Conservation (phyloP, 768 basidiomycete genomes). For the Podaxis sp. region DNA sequence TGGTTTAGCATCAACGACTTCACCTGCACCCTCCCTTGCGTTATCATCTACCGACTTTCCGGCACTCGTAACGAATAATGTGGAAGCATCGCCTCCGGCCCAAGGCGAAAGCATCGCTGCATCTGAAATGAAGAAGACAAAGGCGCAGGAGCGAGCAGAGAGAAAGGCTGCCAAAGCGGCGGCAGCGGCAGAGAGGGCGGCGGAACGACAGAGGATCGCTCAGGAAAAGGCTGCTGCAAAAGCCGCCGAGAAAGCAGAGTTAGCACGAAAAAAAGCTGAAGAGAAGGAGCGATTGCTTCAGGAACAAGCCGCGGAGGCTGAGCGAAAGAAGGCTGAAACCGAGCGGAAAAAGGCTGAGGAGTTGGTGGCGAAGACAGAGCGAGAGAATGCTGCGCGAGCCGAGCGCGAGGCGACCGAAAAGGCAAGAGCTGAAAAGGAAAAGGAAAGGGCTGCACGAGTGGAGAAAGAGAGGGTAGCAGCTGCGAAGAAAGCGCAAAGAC, state of each 20-base stretch:
- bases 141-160: slow-evolving; percentile 9
- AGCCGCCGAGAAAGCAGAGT: slow-evolving; percentile 58
- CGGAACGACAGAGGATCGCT: slow-evolving; percentile 32
- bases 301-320: slow-evolving; percentile 54
- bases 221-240: slow-evolving; percentile 58
- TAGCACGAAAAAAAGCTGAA: slow-evolving; percentile 55
- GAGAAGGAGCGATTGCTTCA: slow-evolving; percentile 44
- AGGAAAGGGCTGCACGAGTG: slow-evolving; percentile 1
- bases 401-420: slow-evolving; percentile 23
- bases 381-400: slow-evolving; percentile 25
- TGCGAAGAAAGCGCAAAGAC: slow-evolving; percentile 19
- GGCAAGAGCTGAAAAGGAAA: slow-evolving; percentile 7
- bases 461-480: slow-evolving; percentile 8
- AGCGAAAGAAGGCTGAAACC: slow-evolving; percentile 34
- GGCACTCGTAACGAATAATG: slow-evolving; percentile 45
- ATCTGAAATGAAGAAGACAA: slow-evolving; percentile 2
- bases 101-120: slow-evolving; percentile 7
- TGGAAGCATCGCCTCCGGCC: slow-evolving; percentile 22
- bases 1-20: slow-evolving; percentile 38
- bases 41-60: slow-evolving; percentile 77
- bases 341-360: slow-evolving; percentile 36
- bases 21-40: slow-evolving; percentile 46
- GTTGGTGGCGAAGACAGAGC: slow-evolving; percentile 21
- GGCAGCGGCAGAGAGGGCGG: slow-evolving; percentile 27
- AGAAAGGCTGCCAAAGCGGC: slow-evolving; percentile 17